Percentiles rank a stretch among this genome's conserved stretches.
Conservation (phyloP, 1,139 yeast species). For the Blastobotrys proliferans region DNA sequence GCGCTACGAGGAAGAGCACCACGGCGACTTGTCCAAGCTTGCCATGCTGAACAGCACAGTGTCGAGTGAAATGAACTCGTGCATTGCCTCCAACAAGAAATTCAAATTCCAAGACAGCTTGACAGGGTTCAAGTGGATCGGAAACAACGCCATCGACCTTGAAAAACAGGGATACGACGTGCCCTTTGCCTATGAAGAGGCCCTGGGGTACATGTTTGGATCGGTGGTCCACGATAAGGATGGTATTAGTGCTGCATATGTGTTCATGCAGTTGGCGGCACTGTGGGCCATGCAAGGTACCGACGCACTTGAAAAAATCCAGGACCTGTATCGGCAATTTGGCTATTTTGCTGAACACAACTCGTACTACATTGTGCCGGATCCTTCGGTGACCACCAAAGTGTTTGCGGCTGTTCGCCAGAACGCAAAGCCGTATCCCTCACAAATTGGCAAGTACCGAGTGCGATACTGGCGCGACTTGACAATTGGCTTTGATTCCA, state of each 20-base stretch:
- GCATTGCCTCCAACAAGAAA: conserved; percentile 61
- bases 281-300: conserved; percentile 42
- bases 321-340: conserved; percentile 55
- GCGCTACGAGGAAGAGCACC: conserved; percentile 28
- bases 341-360: conserved; percentile 84
- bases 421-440: conserved; percentile 39
- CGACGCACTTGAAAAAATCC: conserved; percentile 44
- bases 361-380: conserved; percentile 73
- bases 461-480: conserved; percentile 77
- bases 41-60: conserved; percentile 85
- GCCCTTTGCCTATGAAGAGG: conserved; percentile 93
- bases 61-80: conserved; percentile 73
- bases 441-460: conserved; percentile 47
- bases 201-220: conserved; percentile 89
- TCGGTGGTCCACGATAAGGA: conserved; percentile 86
- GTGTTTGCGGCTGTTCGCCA: conserved; percentile 49
- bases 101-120: conserved; percentile 73
- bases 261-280: conserved; percentile 71
- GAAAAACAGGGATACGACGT: conserved; percentile 61
- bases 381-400: conserved; percentile 45
- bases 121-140: conserved; percentile 98
- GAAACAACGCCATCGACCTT: conserved; percentile 76
- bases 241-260: conserved; percentile 76
- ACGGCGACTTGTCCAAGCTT: conserved; percentile 36
- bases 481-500: conserved; percentile 75